Base-by-base conservation (phyloP, 108 stramenopile genomes). In the Cyclostephanos invisitatus region DNA sequence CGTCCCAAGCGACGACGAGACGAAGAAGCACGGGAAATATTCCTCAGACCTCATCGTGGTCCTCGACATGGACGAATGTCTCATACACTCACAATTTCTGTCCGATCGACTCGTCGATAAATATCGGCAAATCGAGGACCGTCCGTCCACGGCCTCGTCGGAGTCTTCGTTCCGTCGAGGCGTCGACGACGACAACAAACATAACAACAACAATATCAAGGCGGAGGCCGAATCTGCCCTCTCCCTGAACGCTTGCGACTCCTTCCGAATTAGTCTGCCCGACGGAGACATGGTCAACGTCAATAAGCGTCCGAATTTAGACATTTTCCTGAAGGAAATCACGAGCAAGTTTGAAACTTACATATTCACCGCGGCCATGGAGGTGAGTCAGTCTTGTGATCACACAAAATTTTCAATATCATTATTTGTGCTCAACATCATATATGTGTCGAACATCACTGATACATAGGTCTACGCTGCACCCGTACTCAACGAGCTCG, bases 61-160 rank as follows among this genome's bases (percentile, higher is more conserved):
- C 24, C 84, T 99, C 22, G 99, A 99, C 72, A 92, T 98, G 87
- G 99, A 99, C 72, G 99, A 99, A 81, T 98, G 98, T 48, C 81
- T 99, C 49, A 96, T 99, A 62, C 99, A 99, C 78, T 96, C 96
- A 48, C 95, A 98, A 78, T 96, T 97, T 74, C 65, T 87, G 51
- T 72, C 86, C 25, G 78, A 88, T 64, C 77, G 80, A 21, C 56
- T 74, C 11, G 73, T 77, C 50, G 85, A 89, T 68, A 83, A 83
- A 67, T 80, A 84, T 47, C 82, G 84, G 57, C 84, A 85, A 44
- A 59, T 62, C 20, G 81, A 83, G 75, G 72, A 78, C 7, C 81
- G 77, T 36, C 80, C 84, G 6, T 15, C 68, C 20, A 55, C 57
- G 5, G 21, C 46, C 48, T 62, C 74, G 15, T 40, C 63, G 7